These are phyloP conservation scores for Sporothrix schenckii DNA, from an alignment of 2,329 filamentous ascomycete species.

Conservation along the genomic window DNA sequence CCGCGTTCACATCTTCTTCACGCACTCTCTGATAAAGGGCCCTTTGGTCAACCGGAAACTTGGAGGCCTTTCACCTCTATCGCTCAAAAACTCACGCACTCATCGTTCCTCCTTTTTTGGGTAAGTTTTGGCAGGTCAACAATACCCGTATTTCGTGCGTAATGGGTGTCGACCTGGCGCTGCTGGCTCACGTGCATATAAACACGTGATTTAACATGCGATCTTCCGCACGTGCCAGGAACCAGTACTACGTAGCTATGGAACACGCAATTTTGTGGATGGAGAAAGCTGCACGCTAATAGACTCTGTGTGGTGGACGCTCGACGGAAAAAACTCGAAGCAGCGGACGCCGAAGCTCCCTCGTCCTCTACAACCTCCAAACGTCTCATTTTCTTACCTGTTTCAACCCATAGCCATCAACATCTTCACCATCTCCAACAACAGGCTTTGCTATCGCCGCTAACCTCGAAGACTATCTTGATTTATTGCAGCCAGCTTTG, in stretches of 20 bases:
- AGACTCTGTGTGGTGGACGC: slow-evolving; percentile 25
- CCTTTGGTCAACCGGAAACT: background rate
- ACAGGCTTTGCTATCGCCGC: background rate
- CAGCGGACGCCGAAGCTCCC: slow-evolving; percentile 27
- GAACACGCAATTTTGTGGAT: slow-evolving; percentile 31
- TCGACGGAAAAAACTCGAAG: slow-evolving; percentile 33
- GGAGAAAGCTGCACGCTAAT: slow-evolving; percentile 35
- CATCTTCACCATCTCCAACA: background rate
- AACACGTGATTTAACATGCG: background rate
- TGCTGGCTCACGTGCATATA: background rate
- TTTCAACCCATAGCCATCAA: slow-evolving; percentile 14
- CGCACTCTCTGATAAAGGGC: background rate
- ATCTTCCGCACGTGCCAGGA: slow-evolving; percentile 30
- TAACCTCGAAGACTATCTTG: background rate
- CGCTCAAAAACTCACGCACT: background rate
- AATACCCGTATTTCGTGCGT: slow-evolving; percentile 1
- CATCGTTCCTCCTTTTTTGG: background rate
- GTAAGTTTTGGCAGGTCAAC: background rate
- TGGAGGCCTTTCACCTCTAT: background rate
- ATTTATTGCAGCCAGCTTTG: slow-evolving; percentile 1
- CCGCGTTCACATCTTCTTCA: background rate
- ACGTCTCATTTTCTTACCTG: slow-evolving; percentile 17
- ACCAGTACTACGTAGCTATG: slow-evolving; percentile 24
- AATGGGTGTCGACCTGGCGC: background rate
- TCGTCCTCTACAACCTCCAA: slow-evolving; percentile 29